These are phyloP conservation scores for Podospora pseudoanserina DNA, from an alignment of 495 filamentous ascomycete genomes.

Conservation along the genomic window DNA sequence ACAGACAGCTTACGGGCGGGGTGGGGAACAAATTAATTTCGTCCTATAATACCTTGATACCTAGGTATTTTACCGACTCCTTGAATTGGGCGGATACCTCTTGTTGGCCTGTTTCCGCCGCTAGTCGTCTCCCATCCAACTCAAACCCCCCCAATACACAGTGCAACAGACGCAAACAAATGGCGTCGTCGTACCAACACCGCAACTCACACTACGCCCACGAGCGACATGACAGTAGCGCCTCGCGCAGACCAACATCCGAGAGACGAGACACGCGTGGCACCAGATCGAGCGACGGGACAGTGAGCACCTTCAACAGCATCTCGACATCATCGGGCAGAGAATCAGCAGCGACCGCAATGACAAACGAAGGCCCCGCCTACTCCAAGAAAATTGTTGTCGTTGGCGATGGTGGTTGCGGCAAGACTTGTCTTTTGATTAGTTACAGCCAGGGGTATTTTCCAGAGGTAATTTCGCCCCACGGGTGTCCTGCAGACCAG, in stretches of 20 bases:
- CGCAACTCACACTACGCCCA: constrained; percentile 44
- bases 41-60: neutral
- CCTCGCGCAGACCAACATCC: constrained; percentile 36
- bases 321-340: constrained; percentile 58
- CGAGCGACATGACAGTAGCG: constrained; percentile 41
- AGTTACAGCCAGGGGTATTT: constrained; percentile 98
- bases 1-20: neutral
- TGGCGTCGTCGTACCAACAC: constrained; percentile 42
- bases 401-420: constrained; percentile 95
- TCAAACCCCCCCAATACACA: constrained; percentile 18
- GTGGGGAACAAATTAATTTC: neutral
- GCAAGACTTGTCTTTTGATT: constrained; percentile 97
- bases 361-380: constrained; percentile 75
- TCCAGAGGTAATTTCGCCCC: constrained; percentile 69
- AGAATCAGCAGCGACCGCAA: constrained; percentile 74
- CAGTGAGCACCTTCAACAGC: constrained; percentile 70
- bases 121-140: neutral
- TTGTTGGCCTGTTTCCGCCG: neutral
- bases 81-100: neutral
- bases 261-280: constrained; percentile 41
- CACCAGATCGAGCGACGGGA: constrained; percentile 62
- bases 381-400: constrained; percentile 99
- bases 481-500: neutral
- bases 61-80: neutral
- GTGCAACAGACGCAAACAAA: constrained; percentile 18